A percentile compares a stretch with the other conserved stretches of the same genome.
Conservation (phyloP, 345 rosid genomes). For the Populus davidiana region DNA sequence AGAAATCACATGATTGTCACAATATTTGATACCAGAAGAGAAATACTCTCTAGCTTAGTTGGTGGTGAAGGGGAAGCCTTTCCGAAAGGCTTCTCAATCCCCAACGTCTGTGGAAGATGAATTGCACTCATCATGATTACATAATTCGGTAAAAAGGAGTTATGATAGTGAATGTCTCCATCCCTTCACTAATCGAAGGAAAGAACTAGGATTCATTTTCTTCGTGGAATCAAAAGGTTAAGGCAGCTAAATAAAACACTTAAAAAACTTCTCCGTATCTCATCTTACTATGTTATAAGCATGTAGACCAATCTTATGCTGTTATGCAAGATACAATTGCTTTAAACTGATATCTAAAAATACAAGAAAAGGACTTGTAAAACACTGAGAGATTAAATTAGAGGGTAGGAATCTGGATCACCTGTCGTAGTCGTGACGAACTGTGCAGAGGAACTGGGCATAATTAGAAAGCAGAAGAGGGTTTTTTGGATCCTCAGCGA, state of each 20-base stretch:
- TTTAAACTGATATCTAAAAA: too few species aligned
- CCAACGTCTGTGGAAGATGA: too few species aligned
- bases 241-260: neutral
- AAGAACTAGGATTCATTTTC: neutral
- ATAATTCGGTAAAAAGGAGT: too few species aligned
- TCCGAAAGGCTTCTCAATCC: too few species aligned
- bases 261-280: neutral
- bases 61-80: too few species aligned
- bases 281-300: neutral
- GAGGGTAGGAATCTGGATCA: constrained; percentile 2
- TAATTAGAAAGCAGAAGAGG: constrained; percentile 61
- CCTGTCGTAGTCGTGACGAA: constrained; percentile 60
- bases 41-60: too few species aligned
- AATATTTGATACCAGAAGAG: neutral
- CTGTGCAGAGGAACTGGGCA: constrained; percentile 65
- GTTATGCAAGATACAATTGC: neutral
- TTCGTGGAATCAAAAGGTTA: neutral
- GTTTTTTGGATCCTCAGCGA: constrained; percentile 60
- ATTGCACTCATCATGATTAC: too few species aligned
- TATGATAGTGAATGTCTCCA: too few species aligned
- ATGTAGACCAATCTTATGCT: neutral
- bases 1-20: neutral
- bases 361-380: neutral
- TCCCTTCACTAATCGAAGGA: too few species aligned
- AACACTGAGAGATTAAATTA: too few species aligned